phyloP scores from a whole-genome alignment of 805 yeast genomes.

The Nakazawaea anatomiae region DNA sequence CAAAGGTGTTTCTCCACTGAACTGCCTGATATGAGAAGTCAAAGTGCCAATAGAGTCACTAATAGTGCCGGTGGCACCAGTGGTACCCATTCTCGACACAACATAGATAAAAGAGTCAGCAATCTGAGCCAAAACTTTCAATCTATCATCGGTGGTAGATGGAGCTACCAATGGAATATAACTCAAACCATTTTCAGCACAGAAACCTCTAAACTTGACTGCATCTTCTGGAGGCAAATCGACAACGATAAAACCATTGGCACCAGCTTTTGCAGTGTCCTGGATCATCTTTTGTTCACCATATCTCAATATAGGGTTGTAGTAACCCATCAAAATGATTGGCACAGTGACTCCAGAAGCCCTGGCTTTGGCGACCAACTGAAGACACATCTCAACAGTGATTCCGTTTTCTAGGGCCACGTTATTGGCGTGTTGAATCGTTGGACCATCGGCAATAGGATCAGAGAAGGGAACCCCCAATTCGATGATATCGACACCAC shows the following conservation, averaged over 20 bases:
- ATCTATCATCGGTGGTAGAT: conserved; percentile 87
- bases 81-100: conserved; percentile 96
- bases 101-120: conserved; percentile 97
- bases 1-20: conserved; percentile 70
- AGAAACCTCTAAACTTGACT: conserved; percentile 68
- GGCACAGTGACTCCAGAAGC: conserved; percentile 82
- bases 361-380: conserved; percentile 72
- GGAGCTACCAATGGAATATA: conserved; percentile 96
- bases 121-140: conserved; percentile 68
- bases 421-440: conserved; percentile 85
- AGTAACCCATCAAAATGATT: conserved; percentile 93
- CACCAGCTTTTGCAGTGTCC: conserved; percentile 85
- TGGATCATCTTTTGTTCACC: conserved; percentile 82
- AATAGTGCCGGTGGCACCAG: conserved; percentile 78
- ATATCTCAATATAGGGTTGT: conserved; percentile 84
- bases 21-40: conserved; percentile 67
- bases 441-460: conserved; percentile 98
- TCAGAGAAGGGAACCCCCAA: conserved; percentile 95
- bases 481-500: conserved; percentile 94
- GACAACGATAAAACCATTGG: conserved; percentile 89
- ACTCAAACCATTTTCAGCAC: conserved; percentile 63
- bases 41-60: conserved; percentile 58
- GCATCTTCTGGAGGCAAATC: conserved; percentile 99
- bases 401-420: conserved; percentile 81
- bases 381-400: conserved; percentile 62